Evolutionary conservation across 805 yeast genomes (phyloP), one percentile per base, ranked within the genome.

Genomic region (Lachancea cidri): DNA sequence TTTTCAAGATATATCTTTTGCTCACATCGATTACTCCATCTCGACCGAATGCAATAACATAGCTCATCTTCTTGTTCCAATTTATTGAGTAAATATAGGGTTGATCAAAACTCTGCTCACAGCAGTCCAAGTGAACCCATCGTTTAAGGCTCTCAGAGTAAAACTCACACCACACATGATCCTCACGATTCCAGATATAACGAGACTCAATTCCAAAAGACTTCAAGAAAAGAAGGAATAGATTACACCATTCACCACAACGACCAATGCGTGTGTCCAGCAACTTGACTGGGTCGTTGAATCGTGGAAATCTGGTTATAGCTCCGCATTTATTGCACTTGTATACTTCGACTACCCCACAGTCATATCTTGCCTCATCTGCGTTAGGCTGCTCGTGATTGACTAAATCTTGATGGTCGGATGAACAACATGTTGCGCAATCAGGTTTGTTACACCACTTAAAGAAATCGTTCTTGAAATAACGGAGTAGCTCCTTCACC

Each of bases 131-230:
- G 60, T 91, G 98, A 15, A 89, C 71, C 97, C 98, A 91, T 41
- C 87, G 63, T 33, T 72, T 61, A 48, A 76, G 67, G 16, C 64
- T 54, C 0, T 53, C 59, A 1, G 95, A 84, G 58, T 77, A 89
- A 52, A 83, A 82, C 56, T 91, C 98, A 53, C 94, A 83, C 98
- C 98, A 91, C 1, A 86, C 97, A 59, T 91, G 98, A 58, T 91
- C 98, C 58, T 91, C 98, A 5, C 75, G 67, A 59, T 87, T 88
- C 94, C 94, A 86, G 2, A 89, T 66, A 54, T 83, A 88, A 38
- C 98, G 65, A 1, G 77, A 76, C 19, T 77, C 68, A 4, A 79
- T 55, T 0, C 82, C 85, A 33, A 89, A 65, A 0, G 95, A 77
- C 19, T 79, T 70, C 40, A 89, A 64, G 2, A 88, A 64, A 27